Conservation (phyloP, 768 basidiomycete species). For the Wakefieldia striispora region DNA sequence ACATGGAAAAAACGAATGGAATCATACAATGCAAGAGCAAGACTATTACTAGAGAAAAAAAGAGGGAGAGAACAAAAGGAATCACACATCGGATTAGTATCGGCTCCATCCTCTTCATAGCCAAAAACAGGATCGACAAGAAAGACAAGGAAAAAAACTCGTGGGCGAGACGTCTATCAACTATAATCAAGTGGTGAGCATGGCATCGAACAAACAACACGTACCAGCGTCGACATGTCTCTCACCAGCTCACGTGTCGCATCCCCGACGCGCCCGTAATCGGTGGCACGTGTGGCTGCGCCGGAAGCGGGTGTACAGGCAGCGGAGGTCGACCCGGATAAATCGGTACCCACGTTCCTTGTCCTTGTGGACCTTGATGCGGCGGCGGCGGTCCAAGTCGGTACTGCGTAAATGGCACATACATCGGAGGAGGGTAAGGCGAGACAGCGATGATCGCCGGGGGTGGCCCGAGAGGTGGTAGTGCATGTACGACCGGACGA, state of each 20-base stretch:
- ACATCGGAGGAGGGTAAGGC: conserved; percentile 19
- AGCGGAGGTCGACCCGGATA: conserved; percentile 19
- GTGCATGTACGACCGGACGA: conserved; percentile 7
- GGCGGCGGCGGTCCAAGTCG: conserved; percentile 11
- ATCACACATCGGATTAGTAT: conserved; percentile 19
- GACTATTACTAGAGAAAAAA: conserved; percentile 1
- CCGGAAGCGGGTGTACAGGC: conserved; percentile 17
- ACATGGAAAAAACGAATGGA: neutral
- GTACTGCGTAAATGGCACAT: conserved; percentile 23
- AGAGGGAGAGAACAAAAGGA: neutral
- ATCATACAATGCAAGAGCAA: conserved; percentile 1
- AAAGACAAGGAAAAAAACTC: conserved; percentile 1
- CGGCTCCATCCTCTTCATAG: neutral
- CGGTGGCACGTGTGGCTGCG: conserved; percentile 7
- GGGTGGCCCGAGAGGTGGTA: conserved; percentile 6
- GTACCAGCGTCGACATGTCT: conserved; percentile 2
- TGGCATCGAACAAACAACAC: neutral
- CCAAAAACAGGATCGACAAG: conserved; percentile 18
- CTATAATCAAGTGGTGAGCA: no score
- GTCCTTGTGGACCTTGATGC: conserved; percentile 11
- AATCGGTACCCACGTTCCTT: conserved; percentile 23
- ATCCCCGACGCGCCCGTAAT: conserved; percentile 25
- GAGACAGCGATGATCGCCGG: conserved; percentile 18
- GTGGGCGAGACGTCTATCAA: neutral
- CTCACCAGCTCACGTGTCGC: conserved; percentile 27